A percentile compares a stretch with the other conserved stretches of the same genome.
Conservation (phyloP, 2,329 filamentous ascomycete genomes). For the Penicillium hesseltinei region DNA sequence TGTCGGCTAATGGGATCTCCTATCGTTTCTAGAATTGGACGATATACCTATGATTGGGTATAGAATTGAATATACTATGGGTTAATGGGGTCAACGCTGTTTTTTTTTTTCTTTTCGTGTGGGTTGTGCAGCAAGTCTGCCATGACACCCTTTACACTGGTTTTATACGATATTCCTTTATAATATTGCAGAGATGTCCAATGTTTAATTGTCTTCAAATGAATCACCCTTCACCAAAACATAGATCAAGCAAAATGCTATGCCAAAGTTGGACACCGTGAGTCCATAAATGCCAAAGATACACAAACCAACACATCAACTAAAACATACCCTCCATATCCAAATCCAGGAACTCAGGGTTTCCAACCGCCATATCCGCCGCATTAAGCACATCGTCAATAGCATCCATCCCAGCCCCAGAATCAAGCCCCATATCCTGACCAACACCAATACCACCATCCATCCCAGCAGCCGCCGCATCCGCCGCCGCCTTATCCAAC, state of each 20-base stretch:
- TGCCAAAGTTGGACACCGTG: not conserved
- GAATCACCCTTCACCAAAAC: not conserved
- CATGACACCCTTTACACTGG: not conserved
- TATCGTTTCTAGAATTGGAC: not conserved
- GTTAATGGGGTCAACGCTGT: not conserved
- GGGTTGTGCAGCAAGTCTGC: not conserved
- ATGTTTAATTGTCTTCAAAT: not conserved
- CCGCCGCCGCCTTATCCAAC: slow-evolving; percentile 39
- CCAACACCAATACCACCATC: slow-evolving; percentile 25
- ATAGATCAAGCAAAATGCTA: not conserved
- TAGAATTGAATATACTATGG: not conserved
- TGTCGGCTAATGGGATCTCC: not conserved
- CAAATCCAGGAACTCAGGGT: slow-evolving; percentile 46
- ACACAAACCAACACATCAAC: not conserved
- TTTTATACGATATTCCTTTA: not conserved
- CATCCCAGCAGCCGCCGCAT: slow-evolving; percentile 35
- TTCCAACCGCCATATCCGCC: slow-evolving; percentile 44
- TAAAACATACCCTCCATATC: slow-evolving; percentile 48
- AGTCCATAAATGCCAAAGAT: not conserved
- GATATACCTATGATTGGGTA: not conserved
- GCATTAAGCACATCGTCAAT: slow-evolving; percentile 47
- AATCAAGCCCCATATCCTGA: slow-evolving; percentile 28
- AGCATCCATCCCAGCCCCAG: slow-evolving; percentile 33
- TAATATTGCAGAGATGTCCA: not conserved
- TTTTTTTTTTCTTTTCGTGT: not conserved